Percentiles rank a stretch among this genome's conserved stretches.
Evolutionary conservation across 495 filamentous ascomycete species (phyloP).

Genomic region (Platismatia glauca): DNA sequence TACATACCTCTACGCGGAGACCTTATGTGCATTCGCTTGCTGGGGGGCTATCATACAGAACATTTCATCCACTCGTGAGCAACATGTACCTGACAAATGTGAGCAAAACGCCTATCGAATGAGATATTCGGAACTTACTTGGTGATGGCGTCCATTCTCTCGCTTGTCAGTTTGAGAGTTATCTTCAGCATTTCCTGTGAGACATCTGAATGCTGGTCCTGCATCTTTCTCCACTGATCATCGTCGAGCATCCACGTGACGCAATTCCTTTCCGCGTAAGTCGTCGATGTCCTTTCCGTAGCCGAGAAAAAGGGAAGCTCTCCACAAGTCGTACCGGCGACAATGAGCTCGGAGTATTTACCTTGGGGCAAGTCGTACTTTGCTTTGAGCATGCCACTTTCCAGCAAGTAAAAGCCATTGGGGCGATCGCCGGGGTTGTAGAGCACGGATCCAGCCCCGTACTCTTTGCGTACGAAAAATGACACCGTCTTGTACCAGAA

Average conservation of each 20-base stretch:
- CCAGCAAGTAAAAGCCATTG: constrained; percentile 82
- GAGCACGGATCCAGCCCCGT: constrained; percentile 57
- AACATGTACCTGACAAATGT: constrained; percentile 21
- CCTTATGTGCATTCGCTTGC: neutral
- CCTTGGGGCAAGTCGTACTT: constrained; percentile 90
- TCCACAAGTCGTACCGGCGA: constrained; percentile 89
- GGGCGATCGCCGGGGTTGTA: constrained; percentile 64
- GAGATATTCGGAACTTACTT: constrained; percentile 39
- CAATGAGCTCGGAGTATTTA: constrained; percentile 78
- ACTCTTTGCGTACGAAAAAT: constrained; percentile 62
- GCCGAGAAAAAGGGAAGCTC: constrained; percentile 94
- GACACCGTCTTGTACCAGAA: constrained; percentile 78
- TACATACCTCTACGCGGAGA: neutral
- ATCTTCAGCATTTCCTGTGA: constrained; percentile 78
- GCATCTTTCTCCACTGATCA: constrained; percentile 60
- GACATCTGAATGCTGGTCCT: constrained; percentile 60
- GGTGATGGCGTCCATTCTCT: constrained; percentile 86
- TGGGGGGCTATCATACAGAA: constrained; percentile 1
- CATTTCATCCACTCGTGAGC: constrained; percentile 21
- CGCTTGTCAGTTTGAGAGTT: constrained; percentile 76
- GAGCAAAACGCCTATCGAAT: neutral
- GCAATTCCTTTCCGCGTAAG: constrained; percentile 69
- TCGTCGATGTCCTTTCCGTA: constrained; percentile 77
- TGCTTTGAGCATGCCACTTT: constrained; percentile 76
- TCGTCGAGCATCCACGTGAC: constrained; percentile 72